A percentile compares a stretch with the other conserved stretches of the same genome.
phyloP scores from a whole-genome alignment of 495 filamentous ascomycete genomes.

The Hypoxylon cercidicola region DNA sequence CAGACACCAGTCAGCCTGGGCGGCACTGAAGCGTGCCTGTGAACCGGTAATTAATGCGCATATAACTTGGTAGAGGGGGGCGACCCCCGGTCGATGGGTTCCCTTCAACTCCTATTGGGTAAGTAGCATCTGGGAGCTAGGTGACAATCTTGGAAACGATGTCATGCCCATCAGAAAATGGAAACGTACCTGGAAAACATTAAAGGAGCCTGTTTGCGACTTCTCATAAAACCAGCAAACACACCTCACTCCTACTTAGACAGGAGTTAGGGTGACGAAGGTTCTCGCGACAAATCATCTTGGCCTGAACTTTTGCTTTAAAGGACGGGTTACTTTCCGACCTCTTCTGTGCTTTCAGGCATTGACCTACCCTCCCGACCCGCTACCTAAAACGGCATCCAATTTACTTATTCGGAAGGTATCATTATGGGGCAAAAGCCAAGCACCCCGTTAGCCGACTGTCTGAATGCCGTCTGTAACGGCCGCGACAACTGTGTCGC shows the following conservation, averaged over 20 bases:
- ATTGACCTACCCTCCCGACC: conserved; percentile 4
- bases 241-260: conserved; percentile 15
- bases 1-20: neutral
- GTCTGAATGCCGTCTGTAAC: conserved; percentile 53
- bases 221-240: conserved; percentile 18
- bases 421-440: conserved; percentile 44
- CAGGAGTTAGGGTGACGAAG: conserved; percentile 25
- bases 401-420: neutral
- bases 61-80: conserved; percentile 22
- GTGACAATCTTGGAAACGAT: conserved; percentile 31
- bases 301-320: neutral
- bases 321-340: neutral
- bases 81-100: conserved; percentile 10
- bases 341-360: conserved; percentile 7
- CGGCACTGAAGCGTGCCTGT: conserved; percentile 16
- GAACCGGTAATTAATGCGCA: conserved; percentile 32
- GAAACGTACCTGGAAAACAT: conserved; percentile 10
- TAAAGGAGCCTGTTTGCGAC: conserved; percentile 28
- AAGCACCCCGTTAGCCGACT: conserved; percentile 48
- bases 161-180: conserved; percentile 1
- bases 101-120: conserved; percentile 37
- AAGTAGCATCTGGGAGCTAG: conserved; percentile 35
- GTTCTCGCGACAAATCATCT: conserved; percentile 11
- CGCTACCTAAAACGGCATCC: conserved; percentile 13
- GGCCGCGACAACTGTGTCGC: conserved; percentile 54